Percentiles rank a stretch among this genome's conserved stretches.
phyloP scores from a whole-genome alignment of 768 basidiomycete genomes.

The Boletus sp. region DNA sequence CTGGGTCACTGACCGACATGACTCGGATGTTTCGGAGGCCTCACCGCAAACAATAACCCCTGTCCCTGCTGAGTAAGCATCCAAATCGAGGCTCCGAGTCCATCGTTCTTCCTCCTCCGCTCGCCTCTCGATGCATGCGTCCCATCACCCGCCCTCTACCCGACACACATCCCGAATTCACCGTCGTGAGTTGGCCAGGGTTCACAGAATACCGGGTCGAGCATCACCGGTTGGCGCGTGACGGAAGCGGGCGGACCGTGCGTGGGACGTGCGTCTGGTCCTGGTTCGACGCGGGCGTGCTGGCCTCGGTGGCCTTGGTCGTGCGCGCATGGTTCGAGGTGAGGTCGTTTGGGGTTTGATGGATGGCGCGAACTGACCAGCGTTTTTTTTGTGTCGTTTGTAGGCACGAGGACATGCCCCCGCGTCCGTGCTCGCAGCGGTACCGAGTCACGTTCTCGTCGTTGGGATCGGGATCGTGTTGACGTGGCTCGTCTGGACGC shows the following conservation, averaged over 20 bases:
- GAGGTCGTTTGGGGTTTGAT: background rate
- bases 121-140: constrained; percentile 30
- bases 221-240: constrained; percentile 45
- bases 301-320: background rate
- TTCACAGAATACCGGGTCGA: constrained; percentile 63
- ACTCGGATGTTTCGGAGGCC: no score
- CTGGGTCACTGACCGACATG: no score
- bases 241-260: constrained; percentile 38
- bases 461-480: constrained; percentile 14
- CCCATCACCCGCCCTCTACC: constrained; percentile 34
- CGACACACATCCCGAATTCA: constrained; percentile 50
- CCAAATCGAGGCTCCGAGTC: no score
- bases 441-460: background rate
- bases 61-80: no score
- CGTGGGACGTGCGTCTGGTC: constrained; percentile 31
- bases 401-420: background rate
- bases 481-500: constrained; percentile 31
- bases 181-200: constrained; percentile 42
- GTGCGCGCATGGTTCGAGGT: background rate
- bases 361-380: background rate
- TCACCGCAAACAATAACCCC: no score
- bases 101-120: no score
- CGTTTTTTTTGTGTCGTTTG: background rate
- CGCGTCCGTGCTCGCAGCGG: no score
- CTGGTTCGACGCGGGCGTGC: constrained; percentile 38